Percentiles rank a stretch among this genome's conserved stretches.
Conservation (phyloP, 306 rosid genomes). For the Cucurbita maxima region DNA sequence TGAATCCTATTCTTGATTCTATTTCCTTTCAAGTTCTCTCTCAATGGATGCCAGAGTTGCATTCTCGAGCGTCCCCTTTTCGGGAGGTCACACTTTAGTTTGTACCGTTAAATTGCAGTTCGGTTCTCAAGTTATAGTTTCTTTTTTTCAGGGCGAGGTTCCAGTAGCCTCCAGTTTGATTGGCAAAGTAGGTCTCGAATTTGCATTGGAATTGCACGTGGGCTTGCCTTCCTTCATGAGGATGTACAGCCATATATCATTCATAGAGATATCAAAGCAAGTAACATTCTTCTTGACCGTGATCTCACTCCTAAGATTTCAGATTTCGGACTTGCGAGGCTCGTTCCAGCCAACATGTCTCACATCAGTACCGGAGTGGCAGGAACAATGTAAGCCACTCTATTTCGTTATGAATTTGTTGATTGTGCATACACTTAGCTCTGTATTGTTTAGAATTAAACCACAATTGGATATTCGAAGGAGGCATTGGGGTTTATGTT, state of each 20-base stretch:
- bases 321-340: constrained; percentile 95
- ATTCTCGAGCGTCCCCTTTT: background rate
- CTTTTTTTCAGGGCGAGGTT: constrained; percentile 46
- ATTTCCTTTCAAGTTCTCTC: background rate
- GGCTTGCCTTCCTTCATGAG: constrained; percentile 85
- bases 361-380: constrained; percentile 99
- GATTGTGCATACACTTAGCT: background rate
- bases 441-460: background rate
- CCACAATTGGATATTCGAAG: background rate
- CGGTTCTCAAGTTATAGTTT: constrained; percentile 9
- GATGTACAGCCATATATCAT: constrained; percentile 70
- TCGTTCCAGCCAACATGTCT: constrained; percentile 64
- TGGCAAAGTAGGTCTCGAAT: constrained; percentile 53
- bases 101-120: background rate
- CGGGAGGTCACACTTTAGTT: background rate
- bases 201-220: constrained; percentile 61
- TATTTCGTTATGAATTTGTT: background rate
- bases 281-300: constrained; percentile 79
- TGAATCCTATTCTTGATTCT: background rate
- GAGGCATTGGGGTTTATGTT: background rate
- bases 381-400: constrained; percentile 71
- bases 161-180: constrained; percentile 30
- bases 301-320: constrained; percentile 72
- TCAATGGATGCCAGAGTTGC: background rate
- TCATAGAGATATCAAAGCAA: constrained; percentile 95